These are phyloP conservation scores for Backusella psychrophila DNA, from an alignment of 192 early-diverging fungal species.

Conservation along the genomic window DNA sequence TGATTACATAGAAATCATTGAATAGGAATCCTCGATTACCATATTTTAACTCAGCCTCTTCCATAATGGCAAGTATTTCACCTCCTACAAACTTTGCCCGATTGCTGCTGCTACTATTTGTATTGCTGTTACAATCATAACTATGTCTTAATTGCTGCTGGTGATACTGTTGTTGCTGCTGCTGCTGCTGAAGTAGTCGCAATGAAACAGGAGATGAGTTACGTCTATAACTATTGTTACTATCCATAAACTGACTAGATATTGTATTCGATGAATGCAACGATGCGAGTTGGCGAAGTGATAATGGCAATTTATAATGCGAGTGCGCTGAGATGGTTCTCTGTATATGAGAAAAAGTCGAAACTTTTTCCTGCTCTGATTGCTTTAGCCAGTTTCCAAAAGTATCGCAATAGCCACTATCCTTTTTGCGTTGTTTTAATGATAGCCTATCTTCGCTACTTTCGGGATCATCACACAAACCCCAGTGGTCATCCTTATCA, in stretches of 20 bases:
- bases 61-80: not conserved
- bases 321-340: not conserved
- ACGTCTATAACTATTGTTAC: not conserved
- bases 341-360: not conserved
- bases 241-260: not conserved
- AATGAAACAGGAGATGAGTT: not conserved
- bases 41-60: conserved; percentile 4
- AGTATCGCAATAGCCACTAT: conserved; percentile 20
- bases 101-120: not conserved
- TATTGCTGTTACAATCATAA: not conserved
- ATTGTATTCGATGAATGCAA: not conserved
- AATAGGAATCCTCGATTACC: not conserved
- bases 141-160: not conserved
- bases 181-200: not conserved
- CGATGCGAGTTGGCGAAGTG: conserved; percentile 1
- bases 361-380: not conserved
- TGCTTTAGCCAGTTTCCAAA: not conserved
- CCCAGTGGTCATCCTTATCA: conserved; percentile 26
- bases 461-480: not conserved
- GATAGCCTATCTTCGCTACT: not conserved
- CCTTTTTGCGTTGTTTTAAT: conserved; percentile 18
- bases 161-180: not conserved
- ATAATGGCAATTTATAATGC: not conserved
- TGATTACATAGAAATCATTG: not conserved
- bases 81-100: conserved; percentile 42